Base-by-base conservation (phyloP, 768 basidiomycete genomes). In the Candolleomyces efflorescens region DNA sequence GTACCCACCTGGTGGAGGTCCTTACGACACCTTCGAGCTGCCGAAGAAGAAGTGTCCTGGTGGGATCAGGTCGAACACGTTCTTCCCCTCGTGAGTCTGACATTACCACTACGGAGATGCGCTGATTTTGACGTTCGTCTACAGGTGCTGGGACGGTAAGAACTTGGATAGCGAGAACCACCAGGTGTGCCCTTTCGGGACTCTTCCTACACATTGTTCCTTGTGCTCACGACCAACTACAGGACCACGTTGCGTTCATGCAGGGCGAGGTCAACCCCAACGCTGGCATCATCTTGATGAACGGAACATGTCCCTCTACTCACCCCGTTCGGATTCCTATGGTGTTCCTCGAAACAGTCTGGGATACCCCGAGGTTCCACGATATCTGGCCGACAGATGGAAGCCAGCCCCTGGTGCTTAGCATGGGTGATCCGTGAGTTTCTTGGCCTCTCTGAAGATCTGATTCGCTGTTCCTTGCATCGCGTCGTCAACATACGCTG, bases 351-450 rank as follows among this genome's bases (percentile, higher is more conserved):
- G 51, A 53, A 15, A 53, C 51, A 5, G 51, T 53, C 10, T 53
- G 51, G 51, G 51, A 53, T 15, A 53, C 51, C 5, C 51, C 51
- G 18, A 27, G 18, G n/a, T 53, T 53, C 51, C 51, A 53, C n/a
- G 51, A 53, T 39, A 22, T 53, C 11, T 53, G 51, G 51, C 51
- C 51, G 6, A 53, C 51, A 5, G 51, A 53, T 36, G 51, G 51
- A 38, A 38, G 36, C n/a, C 51, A 53, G 32, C 51, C 51, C 5
- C 23, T 53, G 51, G 51, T 53, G 0, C 51, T 53, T 18, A 53
- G 51, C 39, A 53, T 53, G 51, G 51, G 51, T 22, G 51, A 53
- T 22, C 51, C 51, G 51, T 53, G 37, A 32, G 51, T 53, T n/a
- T 7, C 17, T 23, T 20, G 13, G 10, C 43, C 13, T 44, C 6